Percentiles rank a stretch among this genome's conserved stretches.
These are phyloP conservation scores for Jamesozyma lodderae DNA, from an alignment of 805 yeast species.

Conservation along the genomic window DNA sequence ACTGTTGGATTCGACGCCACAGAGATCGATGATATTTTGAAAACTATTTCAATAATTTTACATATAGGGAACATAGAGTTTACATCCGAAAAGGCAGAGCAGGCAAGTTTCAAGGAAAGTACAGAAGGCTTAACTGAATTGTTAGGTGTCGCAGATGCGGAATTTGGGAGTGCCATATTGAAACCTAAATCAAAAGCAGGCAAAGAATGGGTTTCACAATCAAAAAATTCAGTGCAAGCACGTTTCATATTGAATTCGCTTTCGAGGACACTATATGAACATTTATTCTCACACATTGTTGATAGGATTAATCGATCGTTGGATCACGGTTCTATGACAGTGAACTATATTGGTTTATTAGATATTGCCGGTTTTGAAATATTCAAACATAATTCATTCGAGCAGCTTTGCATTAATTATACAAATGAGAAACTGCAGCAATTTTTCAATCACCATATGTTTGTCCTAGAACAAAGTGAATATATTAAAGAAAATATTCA, in stretches of 20 bases:
- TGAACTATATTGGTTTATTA: conserved; percentile 79
- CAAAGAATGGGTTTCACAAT: conserved; percentile 70
- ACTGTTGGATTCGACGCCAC: conserved; percentile 57
- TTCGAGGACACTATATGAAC: conserved; percentile 79
- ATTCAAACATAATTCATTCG: conserved; percentile 87
- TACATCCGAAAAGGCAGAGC: conserved; percentile 57
- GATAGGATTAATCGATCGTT: conserved; percentile 64
- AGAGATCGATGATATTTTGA: conserved; percentile 52
- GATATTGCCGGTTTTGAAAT: conserved; percentile 99
- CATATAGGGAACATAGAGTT: conserved; percentile 83
- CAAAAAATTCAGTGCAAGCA: conserved; percentile 72
- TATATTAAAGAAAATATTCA: conserved; percentile 87
- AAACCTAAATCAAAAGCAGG: conserved; percentile 89
- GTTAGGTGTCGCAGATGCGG: conserved; percentile 48
- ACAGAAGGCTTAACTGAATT: conserved; percentile 43
- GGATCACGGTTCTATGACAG: conserved; percentile 35
- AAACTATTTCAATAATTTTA: conserved; percentile 62
- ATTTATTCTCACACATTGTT: conserved; percentile 70
- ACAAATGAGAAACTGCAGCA: conserved; percentile 97
- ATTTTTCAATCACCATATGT: conserved; percentile 95
- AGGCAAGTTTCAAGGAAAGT: conserved; percentile 55
- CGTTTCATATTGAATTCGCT: conserved; percentile 76
- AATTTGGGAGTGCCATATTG: conserved; percentile 51
- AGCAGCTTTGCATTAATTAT: conserved; percentile 93
- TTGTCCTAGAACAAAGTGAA: conserved; percentile 94